Evolutionary conservation across 805 yeast genomes (phyloP).

Genomic region (Wickerhamiella hasegawae): DNA sequence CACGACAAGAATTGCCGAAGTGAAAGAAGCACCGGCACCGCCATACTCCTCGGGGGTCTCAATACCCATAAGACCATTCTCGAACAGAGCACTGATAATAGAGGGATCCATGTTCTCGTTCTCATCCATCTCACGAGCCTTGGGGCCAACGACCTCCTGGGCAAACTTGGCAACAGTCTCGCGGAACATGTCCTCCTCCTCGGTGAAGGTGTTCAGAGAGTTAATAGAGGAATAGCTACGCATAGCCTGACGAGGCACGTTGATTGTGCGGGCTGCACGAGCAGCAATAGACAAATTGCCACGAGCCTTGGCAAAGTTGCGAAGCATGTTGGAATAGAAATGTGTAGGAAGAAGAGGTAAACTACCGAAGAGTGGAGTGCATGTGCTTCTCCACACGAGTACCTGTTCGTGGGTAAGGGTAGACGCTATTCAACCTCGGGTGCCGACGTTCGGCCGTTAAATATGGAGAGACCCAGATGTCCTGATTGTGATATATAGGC

Average conservation of each 20-base stretch:
- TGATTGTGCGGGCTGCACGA: background rate
- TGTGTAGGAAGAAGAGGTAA: too few species aligned
- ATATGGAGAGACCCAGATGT: too few species aligned
- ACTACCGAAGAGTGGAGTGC: too few species aligned
- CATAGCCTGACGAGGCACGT: constrained; percentile 5
- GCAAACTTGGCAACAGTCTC: constrained; percentile 27
- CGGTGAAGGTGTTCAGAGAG: constrained; percentile 23
- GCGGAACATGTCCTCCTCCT: constrained; percentile 28
- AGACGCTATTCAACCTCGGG: too few species aligned
- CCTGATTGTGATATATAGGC: too few species aligned
- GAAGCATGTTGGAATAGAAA: too few species aligned
- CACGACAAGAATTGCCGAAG: constrained; percentile 29
- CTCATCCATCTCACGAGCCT: constrained; percentile 24
- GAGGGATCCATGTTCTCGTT: constrained; percentile 15
- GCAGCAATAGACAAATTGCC: too few species aligned
- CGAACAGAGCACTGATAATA: constrained; percentile 15
- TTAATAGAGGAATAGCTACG: too few species aligned
- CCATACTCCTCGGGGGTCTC: constrained; percentile 32
- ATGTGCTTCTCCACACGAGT: too few species aligned
- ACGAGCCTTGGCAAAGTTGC: too few species aligned
- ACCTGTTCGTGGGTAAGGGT: too few species aligned
- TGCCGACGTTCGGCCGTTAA: too few species aligned
- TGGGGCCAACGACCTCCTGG: constrained; percentile 25
- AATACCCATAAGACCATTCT: constrained; percentile 29
- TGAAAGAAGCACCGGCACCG: constrained; percentile 30